Evolutionary conservation across 352 stramenopile genomes (phyloP).

Genomic region (Nothophytophthora sp.): DNA sequence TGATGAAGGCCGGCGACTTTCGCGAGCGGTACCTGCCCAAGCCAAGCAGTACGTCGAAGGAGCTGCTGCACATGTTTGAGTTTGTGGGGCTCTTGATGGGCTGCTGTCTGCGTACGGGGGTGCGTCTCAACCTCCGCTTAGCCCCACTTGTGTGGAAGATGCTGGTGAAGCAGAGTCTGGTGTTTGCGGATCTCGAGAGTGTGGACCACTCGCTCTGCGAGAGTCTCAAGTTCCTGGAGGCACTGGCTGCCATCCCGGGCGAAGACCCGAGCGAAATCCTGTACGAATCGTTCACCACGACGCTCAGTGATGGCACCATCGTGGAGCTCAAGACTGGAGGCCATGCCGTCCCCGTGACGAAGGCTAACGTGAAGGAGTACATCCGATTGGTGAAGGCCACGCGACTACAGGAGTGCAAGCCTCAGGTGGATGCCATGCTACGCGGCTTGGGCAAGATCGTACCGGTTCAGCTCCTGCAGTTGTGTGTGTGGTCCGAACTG

Average conservation of each 20-base stretch:
- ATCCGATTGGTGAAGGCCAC: constrained; percentile 59
- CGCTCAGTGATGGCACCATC: constrained; percentile 62
- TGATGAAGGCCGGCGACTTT: constrained; percentile 70
- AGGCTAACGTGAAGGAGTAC: constrained; percentile 74
- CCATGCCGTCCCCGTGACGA: constrained; percentile 53
- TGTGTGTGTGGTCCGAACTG: constrained; percentile 81
- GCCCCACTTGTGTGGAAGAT: constrained; percentile 82
- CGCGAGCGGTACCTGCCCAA: constrained; percentile 66
- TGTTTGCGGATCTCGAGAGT: constrained; percentile 57
- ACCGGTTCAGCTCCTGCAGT: constrained; percentile 59
- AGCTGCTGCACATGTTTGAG: constrained; percentile 71
- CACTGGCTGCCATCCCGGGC: constrained; percentile 9
- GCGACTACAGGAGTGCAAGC: constrained; percentile 72
- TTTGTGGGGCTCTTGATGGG: constrained; percentile 80
- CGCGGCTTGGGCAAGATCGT: constrained; percentile 71
- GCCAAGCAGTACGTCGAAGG: constrained; percentile 56
- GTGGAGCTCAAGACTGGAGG: constrained; percentile 65
- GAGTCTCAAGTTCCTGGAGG: constrained; percentile 49
- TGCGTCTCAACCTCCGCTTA: constrained; percentile 70
- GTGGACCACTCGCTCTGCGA: constrained; percentile 63
- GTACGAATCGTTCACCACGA: constrained; percentile 74
- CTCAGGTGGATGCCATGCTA: constrained; percentile 76
- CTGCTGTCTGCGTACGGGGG: constrained; percentile 75
- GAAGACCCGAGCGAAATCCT: constrained; percentile 34
- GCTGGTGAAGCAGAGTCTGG: constrained; percentile 72